phyloP scores from a whole-genome alignment of 2,329 filamentous ascomycete genomes.

The Exophiala xenobiotica region DNA sequence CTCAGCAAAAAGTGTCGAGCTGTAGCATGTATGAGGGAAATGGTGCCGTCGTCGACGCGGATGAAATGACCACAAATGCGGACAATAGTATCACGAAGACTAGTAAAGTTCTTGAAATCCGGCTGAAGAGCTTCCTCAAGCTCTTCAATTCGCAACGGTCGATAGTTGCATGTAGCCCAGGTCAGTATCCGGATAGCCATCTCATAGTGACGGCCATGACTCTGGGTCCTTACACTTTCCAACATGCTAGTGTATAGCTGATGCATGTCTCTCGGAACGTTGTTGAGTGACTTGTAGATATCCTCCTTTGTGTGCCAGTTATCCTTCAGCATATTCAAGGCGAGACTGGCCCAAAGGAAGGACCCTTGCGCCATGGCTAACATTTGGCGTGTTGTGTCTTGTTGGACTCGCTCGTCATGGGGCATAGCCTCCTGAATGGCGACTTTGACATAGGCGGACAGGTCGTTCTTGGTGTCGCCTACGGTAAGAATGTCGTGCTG shows the following conservation, averaged over 20 bases:
- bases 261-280: slow-evolving; percentile 34
- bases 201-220: slow-evolving; percentile 10
- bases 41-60: slow-evolving; percentile 24
- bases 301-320: slow-evolving; percentile 23
- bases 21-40: slow-evolving; percentile 33
- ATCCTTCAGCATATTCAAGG: slow-evolving; percentile 21
- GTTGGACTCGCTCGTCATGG: slow-evolving; percentile 6
- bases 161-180: slow-evolving; percentile 31
- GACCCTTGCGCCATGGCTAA: slow-evolving; percentile 22
- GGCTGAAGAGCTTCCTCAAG: slow-evolving; percentile 32
- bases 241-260: slow-evolving; percentile 34
- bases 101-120: slow-evolving; percentile 24
- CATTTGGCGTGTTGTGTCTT: slow-evolving; percentile 1
- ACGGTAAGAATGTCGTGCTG: slow-evolving; percentile 4
- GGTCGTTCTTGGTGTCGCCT: slow-evolving; percentile 13
- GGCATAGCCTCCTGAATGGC: slow-evolving; percentile 18
- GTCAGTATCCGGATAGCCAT: slow-evolving; percentile 28
- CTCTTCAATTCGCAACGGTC: slow-evolving; percentile 30
- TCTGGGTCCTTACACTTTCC: slow-evolving; percentile 17
- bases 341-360: slow-evolving; percentile 27
- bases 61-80: slow-evolving; percentile 34
- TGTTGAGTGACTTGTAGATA: slow-evolving; percentile 23
- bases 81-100: slow-evolving; percentile 28
- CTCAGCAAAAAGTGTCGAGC: slow-evolving; percentile 31
- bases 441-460: slow-evolving; percentile 16